These are phyloP conservation scores for Yamadazyma tumulicola DNA, from an alignment of 805 yeast genomes.

Conservation along the genomic window DNA sequence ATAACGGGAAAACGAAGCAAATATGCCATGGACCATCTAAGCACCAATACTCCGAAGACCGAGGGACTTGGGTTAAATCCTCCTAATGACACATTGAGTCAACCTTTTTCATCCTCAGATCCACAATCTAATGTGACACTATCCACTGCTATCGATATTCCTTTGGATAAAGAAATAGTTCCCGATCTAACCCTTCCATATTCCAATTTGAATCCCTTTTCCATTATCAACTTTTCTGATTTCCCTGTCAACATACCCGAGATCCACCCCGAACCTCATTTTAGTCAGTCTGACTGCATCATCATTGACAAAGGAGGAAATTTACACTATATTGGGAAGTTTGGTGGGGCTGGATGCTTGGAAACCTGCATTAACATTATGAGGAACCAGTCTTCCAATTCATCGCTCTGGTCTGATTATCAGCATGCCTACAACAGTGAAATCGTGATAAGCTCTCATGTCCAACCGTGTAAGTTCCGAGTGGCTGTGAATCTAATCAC, in stretches of 20 bases:
- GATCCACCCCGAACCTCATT: background rate
- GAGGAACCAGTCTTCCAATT: conserved; percentile 3
- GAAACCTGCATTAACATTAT: conserved; percentile 8
- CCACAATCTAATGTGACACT: too few species aligned
- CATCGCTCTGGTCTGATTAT: conserved; percentile 2
- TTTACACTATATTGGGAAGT: conserved; percentile 15
- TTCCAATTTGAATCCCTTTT: background rate
- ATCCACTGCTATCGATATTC: too few species aligned
- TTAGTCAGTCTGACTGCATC: conserved; percentile 7
- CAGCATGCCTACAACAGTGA: conserved; percentile 3
- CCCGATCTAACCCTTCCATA: too few species aligned
- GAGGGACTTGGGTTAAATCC: too few species aligned
- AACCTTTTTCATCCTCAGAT: background rate
- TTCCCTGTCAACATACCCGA: background rate
- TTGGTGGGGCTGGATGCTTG: conserved; percentile 14
- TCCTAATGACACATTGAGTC: background rate
- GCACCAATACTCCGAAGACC: background rate
- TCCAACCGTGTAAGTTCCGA: conserved; percentile 5
- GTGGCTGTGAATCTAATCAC: conserved; percentile 2
- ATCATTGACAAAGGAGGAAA: conserved; percentile 14
- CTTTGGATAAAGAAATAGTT: too few species aligned
- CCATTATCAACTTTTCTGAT: background rate
- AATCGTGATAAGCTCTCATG: conserved; percentile 10
- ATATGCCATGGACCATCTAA: too few species aligned
- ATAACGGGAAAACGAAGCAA: background rate